Conservation (phyloP, 495 filamentous ascomycete species). For the Aspergillus nanangensis region DNA sequence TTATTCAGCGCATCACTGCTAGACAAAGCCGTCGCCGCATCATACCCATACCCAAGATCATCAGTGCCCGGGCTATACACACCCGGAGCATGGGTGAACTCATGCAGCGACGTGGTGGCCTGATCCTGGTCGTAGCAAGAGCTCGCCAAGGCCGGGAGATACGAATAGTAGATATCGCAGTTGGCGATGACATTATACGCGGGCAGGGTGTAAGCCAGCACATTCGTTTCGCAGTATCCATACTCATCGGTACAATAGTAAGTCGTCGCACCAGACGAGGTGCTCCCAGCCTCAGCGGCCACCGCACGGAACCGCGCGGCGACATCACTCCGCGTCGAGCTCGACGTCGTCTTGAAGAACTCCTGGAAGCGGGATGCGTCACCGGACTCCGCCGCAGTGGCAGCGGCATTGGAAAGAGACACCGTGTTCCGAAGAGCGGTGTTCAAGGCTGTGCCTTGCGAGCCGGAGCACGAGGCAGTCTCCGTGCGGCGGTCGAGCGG, state of each 20-base stretch:
- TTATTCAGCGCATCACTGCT: constrained; percentile 48
- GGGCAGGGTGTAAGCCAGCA: constrained; percentile 55
- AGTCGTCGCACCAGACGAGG: constrained; percentile 34
- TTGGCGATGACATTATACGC: constrained; percentile 48
- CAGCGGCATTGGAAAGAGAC: constrained; percentile 47
- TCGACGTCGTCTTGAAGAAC: constrained; percentile 58
- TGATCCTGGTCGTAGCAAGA: constrained; percentile 57
- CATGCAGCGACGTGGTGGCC: constrained; percentile 56
- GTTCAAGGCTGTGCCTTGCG: constrained; percentile 30
- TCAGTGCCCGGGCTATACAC: constrained; percentile 52
- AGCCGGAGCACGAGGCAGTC: constrained; percentile 46
- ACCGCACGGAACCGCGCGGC: constrained; percentile 46
- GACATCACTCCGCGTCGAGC: constrained; percentile 40
- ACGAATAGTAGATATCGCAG: constrained; percentile 52
- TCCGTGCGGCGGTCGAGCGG: constrained; percentile 46
- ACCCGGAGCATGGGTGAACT: constrained; percentile 56
- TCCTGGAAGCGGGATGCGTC: constrained; percentile 48
- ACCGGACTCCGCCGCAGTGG: constrained; percentile 46
- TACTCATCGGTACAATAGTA: constrained; percentile 52
- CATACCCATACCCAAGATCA: constrained; percentile 57
- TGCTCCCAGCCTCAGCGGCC: constrained; percentile 45
- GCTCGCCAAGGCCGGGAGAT: constrained; percentile 36
- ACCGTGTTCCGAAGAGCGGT: constrained; percentile 48
- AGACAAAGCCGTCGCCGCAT: constrained; percentile 37
- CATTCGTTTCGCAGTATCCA: constrained; percentile 43